Evolutionary conservation across 2,329 filamentous ascomycete genomes (phyloP), one percentile per base, ranked within the genome.

Genomic region (Fusarium secorum): DNA sequence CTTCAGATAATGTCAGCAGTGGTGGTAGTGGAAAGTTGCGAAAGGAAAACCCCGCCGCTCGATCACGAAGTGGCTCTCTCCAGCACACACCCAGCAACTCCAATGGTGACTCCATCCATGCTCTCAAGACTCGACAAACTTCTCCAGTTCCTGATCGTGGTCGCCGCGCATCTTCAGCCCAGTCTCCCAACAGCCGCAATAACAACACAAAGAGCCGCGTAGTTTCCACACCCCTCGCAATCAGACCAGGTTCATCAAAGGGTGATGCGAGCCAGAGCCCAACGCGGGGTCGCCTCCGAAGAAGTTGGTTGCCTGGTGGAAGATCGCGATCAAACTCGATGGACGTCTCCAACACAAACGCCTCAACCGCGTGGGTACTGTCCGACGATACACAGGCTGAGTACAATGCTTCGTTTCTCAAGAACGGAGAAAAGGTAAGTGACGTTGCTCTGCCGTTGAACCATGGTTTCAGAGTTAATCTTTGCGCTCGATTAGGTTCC

Each of bases 401-500:
- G 56, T 91, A 91, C 75, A 89, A 87, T 74, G 81, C 85, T 0
- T 76, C 81, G 11, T 83, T 84, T 35, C 78, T 91, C 57, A 76
- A 82, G 26, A 85, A 85, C 45, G 86, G 84, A 24, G 87, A 90
- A 72, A 89, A 86, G 81, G 87, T 88, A 75, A 70, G 75, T 66
- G 72, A 36, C 35, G 74, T 64, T 74, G 24, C 49, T 67, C 33
- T 33, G 33, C 48, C 46, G 56, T 62, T 44, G 22, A 58, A 60
- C 44, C 46, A 42, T 42, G 15, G 30, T 68, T 67, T 36, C 35
- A 66, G 56, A 60, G 55, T 71, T 69, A 70, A 74, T 63, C 7
- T 45, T 64, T 46, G 42, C 54, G 42, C 17, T 63, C 52, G 30
- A 51, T 55, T 59, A 90, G 88, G 87, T 91, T 7, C 88, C 89